Evolutionary conservation across 306 rosid species (phyloP), one percentile per base, ranked within the genome.

Genomic region (Prunus campanulata): DNA sequence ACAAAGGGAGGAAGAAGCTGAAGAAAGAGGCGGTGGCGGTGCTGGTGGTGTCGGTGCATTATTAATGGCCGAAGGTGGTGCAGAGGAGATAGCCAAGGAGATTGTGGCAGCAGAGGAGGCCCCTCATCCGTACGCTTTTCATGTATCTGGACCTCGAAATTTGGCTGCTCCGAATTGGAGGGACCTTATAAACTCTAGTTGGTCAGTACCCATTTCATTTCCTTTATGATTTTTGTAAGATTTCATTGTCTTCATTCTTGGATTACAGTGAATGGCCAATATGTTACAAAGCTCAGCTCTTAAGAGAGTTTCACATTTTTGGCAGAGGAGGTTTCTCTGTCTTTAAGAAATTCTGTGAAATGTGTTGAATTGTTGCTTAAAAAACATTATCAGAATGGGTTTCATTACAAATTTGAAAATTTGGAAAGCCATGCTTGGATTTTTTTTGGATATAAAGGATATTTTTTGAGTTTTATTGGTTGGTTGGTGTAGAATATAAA

Each of bases 121-220:
- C 44, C 83, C 87, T 76, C 97, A 95, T 70, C 98, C 98, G 0
- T 86, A 90, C 65, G 95, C 98, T 2, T 95, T 95, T 76, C 96
- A 92, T 77, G 96, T 92, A 27, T 95, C 97, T 75, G 97, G 98
- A 12, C 98, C 98, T 79, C 91, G 98, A 30, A 90, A 92, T 29
- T 79, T 92, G 25, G 49, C 84, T 52, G 16, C 91, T 51, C 97
- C 92, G n/a, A 92, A 86, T 81, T 95, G 97, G 97, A 88, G 85
- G 83, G 96, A 95, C 63, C 91, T 92, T 25, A 74, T 95, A 69
- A 83, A 20, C 74, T 95, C 98, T 1, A 92, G 93, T 60, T 92
- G 98, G 98, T 94, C 19, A 86, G 83, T 86, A 57, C 59, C 78
- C 87, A 60, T 77, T 67, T 86, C 80, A 66, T 44, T 15, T 47